Evolutionary conservation across 2,329 filamentous ascomycete genomes (phyloP), one percentile per base, ranked within the genome.

Genomic region (Diaporthe citri): DNA sequence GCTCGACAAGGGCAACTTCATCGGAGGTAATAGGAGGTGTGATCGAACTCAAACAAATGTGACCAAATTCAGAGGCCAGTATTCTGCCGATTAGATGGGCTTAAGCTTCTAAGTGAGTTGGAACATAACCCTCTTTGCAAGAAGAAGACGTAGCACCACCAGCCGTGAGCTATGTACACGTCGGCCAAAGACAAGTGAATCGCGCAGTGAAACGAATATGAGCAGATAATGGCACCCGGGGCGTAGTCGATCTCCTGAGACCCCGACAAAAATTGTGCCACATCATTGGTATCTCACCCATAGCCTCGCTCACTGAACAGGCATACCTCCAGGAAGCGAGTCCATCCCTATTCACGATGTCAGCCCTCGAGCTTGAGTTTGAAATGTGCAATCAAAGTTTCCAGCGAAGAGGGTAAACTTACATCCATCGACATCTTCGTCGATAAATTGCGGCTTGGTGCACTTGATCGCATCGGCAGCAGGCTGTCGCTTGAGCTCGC

Each of bases 371-470:
- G 36, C 2, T 28, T 39, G 4, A 20, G 6, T 15, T n/a, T 8
- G 13, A 48, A 28, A 13, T 13, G 4, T 39, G 13, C 10, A 39
- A 15, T 20, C 1, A 20, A 36, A 9, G 1, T 3, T 25, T 22
- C 4, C 4, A 52, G 22, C n/a, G 7, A 28, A 34, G 5, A 41
- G 8, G 9, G 3, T 20, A 1, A 28, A 77, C 79, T 76, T 73
- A 79, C 79, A 80, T 31, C 79, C 78, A 60, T 80, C 79, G 3
- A 75, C 73, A 55, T 78, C 72, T 57, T 80, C 79, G 3, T 22
- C 22, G 5, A 80, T 69, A 12, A 76, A 76, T 72, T 79, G 79
- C 34, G 71, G 13, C 75, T 78, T 79, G 66, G 62, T 70, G 71
- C 79, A 80, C 22, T 77, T 76, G 4, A 69, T 36, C 9, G 79